phyloP scores from a whole-genome alignment of 495 filamentous ascomycete genomes.

The Hamigera avellanea region DNA sequence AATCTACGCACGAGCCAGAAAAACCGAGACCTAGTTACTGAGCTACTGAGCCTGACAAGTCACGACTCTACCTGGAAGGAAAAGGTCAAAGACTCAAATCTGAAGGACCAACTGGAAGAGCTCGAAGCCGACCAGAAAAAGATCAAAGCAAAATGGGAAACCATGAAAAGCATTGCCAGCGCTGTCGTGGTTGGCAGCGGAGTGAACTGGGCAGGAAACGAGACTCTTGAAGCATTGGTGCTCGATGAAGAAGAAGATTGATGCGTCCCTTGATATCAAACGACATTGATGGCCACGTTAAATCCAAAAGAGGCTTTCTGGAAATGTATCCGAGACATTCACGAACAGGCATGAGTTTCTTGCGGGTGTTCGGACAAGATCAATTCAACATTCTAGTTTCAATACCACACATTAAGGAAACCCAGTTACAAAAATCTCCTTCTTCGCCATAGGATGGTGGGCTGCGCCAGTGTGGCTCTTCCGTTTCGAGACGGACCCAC shows the following conservation, averaged over 20 bases:
- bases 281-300: no score
- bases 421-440: no score
- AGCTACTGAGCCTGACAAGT: constrained; percentile 49
- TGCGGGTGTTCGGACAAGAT: no score
- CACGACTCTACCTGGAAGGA: constrained; percentile 42
- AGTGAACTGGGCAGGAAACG: constrained; percentile 68
- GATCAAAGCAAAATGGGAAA: constrained; percentile 52
- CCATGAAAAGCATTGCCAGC: constrained; percentile 62
- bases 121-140: constrained; percentile 43
- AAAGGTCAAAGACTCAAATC: constrained; percentile 34
- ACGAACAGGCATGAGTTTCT: no score
- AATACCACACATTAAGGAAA: no score
- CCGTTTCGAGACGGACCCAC: constrained; percentile 8
- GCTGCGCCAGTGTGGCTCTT: no score
- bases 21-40: constrained; percentile 50
- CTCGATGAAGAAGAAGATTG: constrained; percentile 57
- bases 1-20: constrained; percentile 38
- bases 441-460: no score
- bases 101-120: constrained; percentile 40
- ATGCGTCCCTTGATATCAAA: no score
- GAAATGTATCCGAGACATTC: no score
- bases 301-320: no score
- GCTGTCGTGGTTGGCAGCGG: constrained; percentile 74
- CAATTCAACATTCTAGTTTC: no score
- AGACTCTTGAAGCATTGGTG: constrained; percentile 57